Percentiles rank a stretch among this genome's conserved stretches.
Evolutionary conservation across 2,329 filamentous ascomycete species (phyloP).

Genomic region (Phyllosticta paracitricarpa): DNA sequence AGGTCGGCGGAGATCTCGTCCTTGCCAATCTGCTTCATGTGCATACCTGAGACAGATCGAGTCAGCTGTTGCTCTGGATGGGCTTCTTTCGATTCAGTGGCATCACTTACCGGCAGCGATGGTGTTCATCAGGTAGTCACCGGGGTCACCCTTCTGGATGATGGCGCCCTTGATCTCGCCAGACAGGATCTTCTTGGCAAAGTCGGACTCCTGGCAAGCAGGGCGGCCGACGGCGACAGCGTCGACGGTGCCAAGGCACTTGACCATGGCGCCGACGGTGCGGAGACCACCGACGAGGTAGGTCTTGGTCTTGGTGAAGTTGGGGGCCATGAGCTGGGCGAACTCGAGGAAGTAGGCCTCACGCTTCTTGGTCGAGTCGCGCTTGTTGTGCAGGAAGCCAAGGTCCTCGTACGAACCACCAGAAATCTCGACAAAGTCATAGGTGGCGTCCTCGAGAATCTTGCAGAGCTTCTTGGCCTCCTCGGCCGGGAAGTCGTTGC

Average conservation of each 20-base stretch:
- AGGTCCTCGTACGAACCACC: constrained; percentile 49
- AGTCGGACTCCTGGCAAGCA: constrained; percentile 40
- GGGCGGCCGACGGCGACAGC: constrained; percentile 51
- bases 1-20: constrained; percentile 45
- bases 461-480: constrained; percentile 38
- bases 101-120: constrained; percentile 5
- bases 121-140: constrained; percentile 10
- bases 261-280: constrained; percentile 45
- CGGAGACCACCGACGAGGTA: constrained; percentile 50
- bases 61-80: neutral
- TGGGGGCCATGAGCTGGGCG: constrained; percentile 42
- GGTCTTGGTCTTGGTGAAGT: constrained; percentile 42
- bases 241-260: constrained; percentile 45
- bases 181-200: constrained; percentile 36
- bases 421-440: constrained; percentile 47
- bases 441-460: constrained; percentile 35
- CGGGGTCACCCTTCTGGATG: constrained; percentile 9
- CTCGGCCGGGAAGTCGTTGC: constrained; percentile 36
- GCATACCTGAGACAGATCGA: neutral
- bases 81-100: neutral
- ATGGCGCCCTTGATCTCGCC: constrained; percentile 29
- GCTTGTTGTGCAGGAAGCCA: constrained; percentile 39
- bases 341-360: constrained; percentile 50
- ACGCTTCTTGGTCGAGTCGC: constrained; percentile 45
- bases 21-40: constrained; percentile 16